Evolutionary conservation across 2,329 filamentous ascomycete species (phyloP), one percentile per base, ranked within the genome.

Genomic region (Capronia epimyces): DNA sequence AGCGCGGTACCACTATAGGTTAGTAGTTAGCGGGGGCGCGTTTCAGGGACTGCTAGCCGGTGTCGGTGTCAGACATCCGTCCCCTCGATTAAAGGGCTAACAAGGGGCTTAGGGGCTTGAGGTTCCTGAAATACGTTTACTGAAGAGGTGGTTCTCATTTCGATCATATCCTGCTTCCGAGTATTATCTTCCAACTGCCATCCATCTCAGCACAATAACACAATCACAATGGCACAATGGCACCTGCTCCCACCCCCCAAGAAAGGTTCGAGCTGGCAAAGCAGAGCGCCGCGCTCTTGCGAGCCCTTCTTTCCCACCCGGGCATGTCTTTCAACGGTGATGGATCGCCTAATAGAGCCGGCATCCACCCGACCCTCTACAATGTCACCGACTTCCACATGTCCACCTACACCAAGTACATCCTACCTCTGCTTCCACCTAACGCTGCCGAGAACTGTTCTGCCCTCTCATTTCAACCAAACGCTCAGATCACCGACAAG

Each of bases 241-340:
- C 46, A 9, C 27, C 46, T 44, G 36, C 46, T 44, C 42, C 43
- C 8, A 40, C 50, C 8, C 50, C 53, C 9, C 31, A 50, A 44
- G 53, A 50, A 42, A 43, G 53, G 13, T 48, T 52, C 34, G 49
- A 41, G 4, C n/a, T n/a, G 10, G 50, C 50, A 15, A 37, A 36
- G 18, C 41, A 50, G 39, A 49, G 52, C 29, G 53, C 49, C 15
- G 34, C 39, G n/a, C 46, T 56, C 18, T n/a, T 56, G 22, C 44
- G 46, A 2, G 45, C 53, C 13, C 49, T 56, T 2, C 40, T 46
- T n/a, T 40, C 41, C 3, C 53, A 52, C 39, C 53, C 53, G 24
- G 20, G 25, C 15, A 43, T 46, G 36, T 5, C 21, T 7, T 25
- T 40, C 20, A 50, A 25, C 1, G 3, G 34, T 16, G 25, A 47